phyloP scores from a whole-genome alignment of 495 filamentous ascomycete genomes.

The Xylaria longipes region DNA sequence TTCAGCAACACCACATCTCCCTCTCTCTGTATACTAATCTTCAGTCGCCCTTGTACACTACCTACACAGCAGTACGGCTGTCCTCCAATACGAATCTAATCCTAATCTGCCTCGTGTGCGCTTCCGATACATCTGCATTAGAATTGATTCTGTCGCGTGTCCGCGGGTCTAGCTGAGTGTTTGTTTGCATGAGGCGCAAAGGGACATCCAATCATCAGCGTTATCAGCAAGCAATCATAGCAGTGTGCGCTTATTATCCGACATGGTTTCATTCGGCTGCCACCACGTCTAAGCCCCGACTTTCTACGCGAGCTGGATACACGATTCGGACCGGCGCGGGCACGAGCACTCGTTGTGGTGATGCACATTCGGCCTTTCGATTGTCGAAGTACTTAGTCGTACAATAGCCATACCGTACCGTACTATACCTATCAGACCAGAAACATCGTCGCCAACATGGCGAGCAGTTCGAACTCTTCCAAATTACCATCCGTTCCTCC shows the following conservation, averaged over 20 bases:
- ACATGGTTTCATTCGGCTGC: slow-evolving; percentile 1
- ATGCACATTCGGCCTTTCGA: not conserved
- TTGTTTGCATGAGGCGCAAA: not conserved
- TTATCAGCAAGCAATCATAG: not conserved
- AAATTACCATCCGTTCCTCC: slow-evolving; percentile 31
- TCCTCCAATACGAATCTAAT: not conserved
- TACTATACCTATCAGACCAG: not conserved
- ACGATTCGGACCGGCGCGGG: not conserved
- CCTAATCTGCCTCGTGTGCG: not conserved
- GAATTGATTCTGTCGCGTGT: slow-evolving; percentile 9
- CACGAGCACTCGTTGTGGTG: not conserved
- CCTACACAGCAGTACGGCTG: not conserved
- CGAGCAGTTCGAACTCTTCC: slow-evolving; percentile 38
- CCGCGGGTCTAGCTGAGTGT: not conserved
- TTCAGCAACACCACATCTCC: not conserved
- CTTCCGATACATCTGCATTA: not conserved
- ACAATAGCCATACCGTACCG: not conserved
- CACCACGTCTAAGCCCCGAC: not conserved
- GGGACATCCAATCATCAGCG: not conserved
- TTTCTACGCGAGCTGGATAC: not conserved
- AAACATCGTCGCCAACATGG: slow-evolving; percentile 34
- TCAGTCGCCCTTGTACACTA: not conserved
- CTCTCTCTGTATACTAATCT: not conserved
- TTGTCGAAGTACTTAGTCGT: not conserved
- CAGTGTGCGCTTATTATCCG: not conserved